A percentile compares a stretch with the other conserved stretches of the same genome.
phyloP scores from a whole-genome alignment of 2,329 filamentous ascomycete genomes.

The Geoglossum cookeanum region DNA sequence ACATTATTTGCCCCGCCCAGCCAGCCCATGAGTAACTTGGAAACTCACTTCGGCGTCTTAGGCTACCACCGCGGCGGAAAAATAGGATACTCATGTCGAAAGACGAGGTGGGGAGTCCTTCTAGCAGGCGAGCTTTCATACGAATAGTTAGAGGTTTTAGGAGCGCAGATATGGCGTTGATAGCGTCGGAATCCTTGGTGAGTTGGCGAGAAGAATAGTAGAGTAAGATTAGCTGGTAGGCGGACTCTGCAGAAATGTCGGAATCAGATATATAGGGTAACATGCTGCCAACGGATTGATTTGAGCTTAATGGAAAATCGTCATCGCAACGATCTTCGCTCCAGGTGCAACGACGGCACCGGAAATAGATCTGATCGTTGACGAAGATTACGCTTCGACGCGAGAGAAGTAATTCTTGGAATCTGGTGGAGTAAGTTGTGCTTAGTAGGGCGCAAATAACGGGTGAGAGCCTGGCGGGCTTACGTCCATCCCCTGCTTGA shows the following conservation, averaged over 20 bases:
- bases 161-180: neutral
- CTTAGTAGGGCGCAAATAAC: no score
- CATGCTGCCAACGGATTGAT: neutral
- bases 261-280: neutral
- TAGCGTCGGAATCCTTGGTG: neutral
- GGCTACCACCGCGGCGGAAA: neutral
- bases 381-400: neutral
- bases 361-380: neutral
- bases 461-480: neutral
- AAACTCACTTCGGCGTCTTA: neutral
- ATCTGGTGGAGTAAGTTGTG: neutral
- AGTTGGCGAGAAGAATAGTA: neutral
- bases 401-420: neutral
- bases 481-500: neutral
- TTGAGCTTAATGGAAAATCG: neutral
- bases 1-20: neutral
- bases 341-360: neutral
- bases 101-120: neutral
- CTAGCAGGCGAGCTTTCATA: neutral
- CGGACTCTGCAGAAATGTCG: neutral
- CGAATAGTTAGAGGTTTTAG: neutral
- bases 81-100: neutral
- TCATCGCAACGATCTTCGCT: neutral
- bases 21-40: neutral
- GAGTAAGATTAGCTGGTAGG: neutral